These are phyloP conservation scores for Letharia lupina DNA, from an alignment of 495 filamentous ascomycete genomes.

Conservation along the genomic window DNA sequence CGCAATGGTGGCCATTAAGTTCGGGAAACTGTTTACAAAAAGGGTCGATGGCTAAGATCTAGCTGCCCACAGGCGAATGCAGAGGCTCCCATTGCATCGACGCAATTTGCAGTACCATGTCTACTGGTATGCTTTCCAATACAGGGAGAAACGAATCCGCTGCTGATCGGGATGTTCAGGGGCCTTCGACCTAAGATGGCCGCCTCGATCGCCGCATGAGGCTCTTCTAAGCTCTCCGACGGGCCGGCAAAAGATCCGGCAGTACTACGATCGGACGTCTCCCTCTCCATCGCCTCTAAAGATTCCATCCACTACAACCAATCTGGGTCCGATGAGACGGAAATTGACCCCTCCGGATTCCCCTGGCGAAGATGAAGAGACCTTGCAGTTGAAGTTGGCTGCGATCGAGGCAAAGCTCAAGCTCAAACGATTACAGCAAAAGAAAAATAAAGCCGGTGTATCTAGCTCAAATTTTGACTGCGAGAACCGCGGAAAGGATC, in stretches of 20 bases:
- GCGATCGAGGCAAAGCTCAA: conserved; percentile 82
- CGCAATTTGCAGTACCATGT: neutral
- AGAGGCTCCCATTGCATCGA: neutral
- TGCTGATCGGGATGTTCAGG: neutral
- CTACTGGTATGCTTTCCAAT: neutral
- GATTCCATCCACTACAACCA: conserved; percentile 36
- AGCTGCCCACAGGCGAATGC: neutral
- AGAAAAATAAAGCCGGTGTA: conserved; percentile 32
- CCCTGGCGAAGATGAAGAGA: conserved; percentile 63
- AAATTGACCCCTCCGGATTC: conserved; percentile 10
- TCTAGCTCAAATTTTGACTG: conserved; percentile 14
- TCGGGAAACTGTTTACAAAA: neutral
- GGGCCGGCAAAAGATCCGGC: conserved; percentile 62
- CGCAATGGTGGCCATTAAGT: neutral
- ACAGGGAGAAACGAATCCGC: neutral
- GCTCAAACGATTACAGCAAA: conserved; percentile 75
- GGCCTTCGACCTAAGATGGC: conserved; percentile 58
- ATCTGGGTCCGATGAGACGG: conserved; percentile 31
- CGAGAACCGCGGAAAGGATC: conserved; percentile 20
- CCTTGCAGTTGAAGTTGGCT: conserved; percentile 68
- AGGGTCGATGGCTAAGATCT: neutral
- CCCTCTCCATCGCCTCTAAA: conserved; percentile 59
- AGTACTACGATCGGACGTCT: conserved; percentile 53
- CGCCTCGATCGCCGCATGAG: conserved; percentile 77
- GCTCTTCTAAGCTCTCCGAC: conserved; percentile 73